Base-by-base conservation (phyloP, 2,329 filamentous ascomycete species). In the Pezicula neosporulosa region DNA sequence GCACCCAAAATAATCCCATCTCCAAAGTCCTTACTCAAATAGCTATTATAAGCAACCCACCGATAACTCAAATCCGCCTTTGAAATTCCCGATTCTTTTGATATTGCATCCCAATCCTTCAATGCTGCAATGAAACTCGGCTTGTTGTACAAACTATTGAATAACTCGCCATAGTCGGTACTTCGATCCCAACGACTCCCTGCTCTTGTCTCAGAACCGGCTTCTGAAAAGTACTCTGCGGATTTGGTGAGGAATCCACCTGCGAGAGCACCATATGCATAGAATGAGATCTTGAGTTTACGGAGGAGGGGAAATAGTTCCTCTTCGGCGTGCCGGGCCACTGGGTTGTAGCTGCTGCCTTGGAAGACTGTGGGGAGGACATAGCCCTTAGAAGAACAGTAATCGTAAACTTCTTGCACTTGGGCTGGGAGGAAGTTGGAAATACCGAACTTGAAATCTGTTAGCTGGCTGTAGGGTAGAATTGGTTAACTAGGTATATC, bases 251-350 rank as follows among this genome's bases (percentile, higher is more conserved):
- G 80, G 27, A 86, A 68, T 2, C 82, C 83, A 19, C 82, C 82
- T 2, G 81, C 82, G 21, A 85, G 70, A 1, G 81, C 81, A 56
- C 85, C 85, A 67, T 84, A 84, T 42, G 81, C 68, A n/a, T 85
- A 80, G 47, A 85, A 73, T 48, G 81, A 77, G 38, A 85, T 72
- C 2, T 77, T 77, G 59, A 83, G 85, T 41, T 78, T 73, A 35
- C 76, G 74, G 56, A 80, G 82, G 49, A 74, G 75, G 8, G 77
- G 77, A 42, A 85, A 73, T 15, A 85, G 67, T 56, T 83, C 79
- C 2, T 71, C 80, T 61, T 87, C 84, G 67, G 81, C 86, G 0
- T 81, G 76, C 0, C 57, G 50, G 15, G 41, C 16, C 12, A 60
- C 37, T 12, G 49, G 27, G 28, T 60, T 61, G 49, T 66, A 66